Conservation (phyloP, 2,329 filamentous ascomycete genomes). For the Dactylellina sp. region DNA sequence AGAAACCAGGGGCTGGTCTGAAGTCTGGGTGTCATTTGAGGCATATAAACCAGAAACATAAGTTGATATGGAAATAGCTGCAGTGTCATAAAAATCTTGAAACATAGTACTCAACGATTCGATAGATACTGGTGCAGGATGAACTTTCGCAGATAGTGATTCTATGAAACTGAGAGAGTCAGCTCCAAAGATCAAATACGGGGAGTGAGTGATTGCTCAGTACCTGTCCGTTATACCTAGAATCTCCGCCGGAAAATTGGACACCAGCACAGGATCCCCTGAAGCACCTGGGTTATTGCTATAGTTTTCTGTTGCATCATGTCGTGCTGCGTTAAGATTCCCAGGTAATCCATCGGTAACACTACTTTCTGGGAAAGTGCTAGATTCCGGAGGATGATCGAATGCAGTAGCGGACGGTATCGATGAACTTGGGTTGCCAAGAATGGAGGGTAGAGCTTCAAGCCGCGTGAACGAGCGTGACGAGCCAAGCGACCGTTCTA, state of each 20-base stretch:
- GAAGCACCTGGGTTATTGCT: constrained; percentile 32
- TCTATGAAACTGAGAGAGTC: constrained; percentile 79
- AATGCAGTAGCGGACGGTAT: constrained; percentile 58
- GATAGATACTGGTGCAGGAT: constrained; percentile 83
- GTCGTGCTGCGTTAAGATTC: constrained; percentile 22
- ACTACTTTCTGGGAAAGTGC: constrained; percentile 33
- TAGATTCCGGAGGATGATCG: constrained; percentile 40
- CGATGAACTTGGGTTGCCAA: constrained; percentile 18
- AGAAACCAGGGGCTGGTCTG: constrained; percentile 88
- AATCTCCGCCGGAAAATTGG: constrained; percentile 93
- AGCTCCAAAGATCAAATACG: constrained; percentile 57
- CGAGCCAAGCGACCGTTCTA: constrained; percentile 62
- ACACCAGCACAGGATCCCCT: constrained; percentile 67
- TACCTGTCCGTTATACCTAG: constrained; percentile 89
- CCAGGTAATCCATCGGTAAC: constrained; percentile 46
- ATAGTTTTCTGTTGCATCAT: constrained; percentile 4
- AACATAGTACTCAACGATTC: constrained; percentile 87
- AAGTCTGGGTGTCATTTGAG: constrained; percentile 60
- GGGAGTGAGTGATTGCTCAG: constrained; percentile 53
- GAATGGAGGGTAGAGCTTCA: constrained; percentile 61
- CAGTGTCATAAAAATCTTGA: constrained; percentile 89
- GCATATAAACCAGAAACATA: constrained; percentile 62
- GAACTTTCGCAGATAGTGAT: constrained; percentile 85
- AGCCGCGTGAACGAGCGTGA: constrained; percentile 67
- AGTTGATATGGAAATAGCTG: constrained; percentile 66